Evolutionary conservation across 1,139 yeast species (phyloP).

Genomic region (Yamadazyma jaroonii): DNA sequence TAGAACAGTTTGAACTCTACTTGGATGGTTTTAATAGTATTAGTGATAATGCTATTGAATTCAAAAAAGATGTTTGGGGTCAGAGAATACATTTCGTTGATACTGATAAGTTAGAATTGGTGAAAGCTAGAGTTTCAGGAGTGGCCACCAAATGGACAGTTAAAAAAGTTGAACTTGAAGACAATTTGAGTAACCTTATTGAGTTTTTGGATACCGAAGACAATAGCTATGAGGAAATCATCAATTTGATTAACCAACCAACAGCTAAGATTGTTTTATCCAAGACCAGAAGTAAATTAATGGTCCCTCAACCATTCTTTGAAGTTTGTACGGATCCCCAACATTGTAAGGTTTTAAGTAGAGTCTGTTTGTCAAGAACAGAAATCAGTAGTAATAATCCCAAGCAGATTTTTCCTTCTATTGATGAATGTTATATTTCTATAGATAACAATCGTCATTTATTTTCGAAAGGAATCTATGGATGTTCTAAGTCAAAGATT

Average conservation of each 20-base stretch:
- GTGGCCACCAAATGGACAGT: constrained; percentile 4
- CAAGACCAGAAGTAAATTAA: constrained; percentile 16
- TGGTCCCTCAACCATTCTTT: constrained; percentile 43
- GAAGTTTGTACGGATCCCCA: constrained; percentile 49
- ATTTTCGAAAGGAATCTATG: constrained; percentile 23
- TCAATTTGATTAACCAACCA: constrained; percentile 7
- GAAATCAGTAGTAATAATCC: constrained; percentile 14
- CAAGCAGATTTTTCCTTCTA: constrained; percentile 19
- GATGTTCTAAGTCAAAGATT: constrained; percentile 48
- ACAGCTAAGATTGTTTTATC: constrained; percentile 14
- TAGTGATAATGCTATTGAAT: constrained; percentile 21
- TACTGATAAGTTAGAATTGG: constrained; percentile 3
- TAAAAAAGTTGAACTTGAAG: neutral
- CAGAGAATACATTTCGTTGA: constrained; percentile 1
- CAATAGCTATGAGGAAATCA: neutral
- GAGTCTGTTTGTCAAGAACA: constrained; percentile 21
- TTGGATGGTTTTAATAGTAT: constrained; percentile 23
- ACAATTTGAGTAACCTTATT: neutral
- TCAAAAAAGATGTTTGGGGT: constrained; percentile 9
- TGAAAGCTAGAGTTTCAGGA: constrained; percentile 19
- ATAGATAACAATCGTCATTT: constrained; percentile 19
- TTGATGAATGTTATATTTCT: constrained; percentile 18
- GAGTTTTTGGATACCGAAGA: neutral
- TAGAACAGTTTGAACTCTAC: constrained; percentile 3
- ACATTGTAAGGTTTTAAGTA: constrained; percentile 42